Percentiles rank a stretch among this genome's conserved stretches.
Evolutionary conservation across 805 yeast genomes (phyloP).

Genomic region (Metschnikowia matae): DNA sequence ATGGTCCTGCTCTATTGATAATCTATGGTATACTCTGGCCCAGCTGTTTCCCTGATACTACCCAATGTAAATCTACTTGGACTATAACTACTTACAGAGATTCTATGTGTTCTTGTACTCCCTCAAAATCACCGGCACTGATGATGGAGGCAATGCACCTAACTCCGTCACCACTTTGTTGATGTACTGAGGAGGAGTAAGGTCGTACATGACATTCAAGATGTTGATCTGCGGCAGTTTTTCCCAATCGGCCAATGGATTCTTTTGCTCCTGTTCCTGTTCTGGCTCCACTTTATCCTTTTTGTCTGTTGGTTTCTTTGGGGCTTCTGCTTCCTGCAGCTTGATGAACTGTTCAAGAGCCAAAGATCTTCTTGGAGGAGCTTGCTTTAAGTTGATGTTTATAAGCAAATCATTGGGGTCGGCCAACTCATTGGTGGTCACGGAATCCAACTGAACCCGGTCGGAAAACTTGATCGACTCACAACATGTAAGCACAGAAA

Average conservation of each 20-base stretch:
- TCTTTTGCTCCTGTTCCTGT: constrained; percentile 37
- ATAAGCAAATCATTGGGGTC: constrained; percentile 69
- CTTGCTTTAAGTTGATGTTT: constrained; percentile 44
- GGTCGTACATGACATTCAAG: constrained; percentile 84
- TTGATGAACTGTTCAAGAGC: constrained; percentile 61
- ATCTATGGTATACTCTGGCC: no score
- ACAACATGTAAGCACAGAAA: constrained; percentile 94
- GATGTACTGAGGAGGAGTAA: constrained; percentile 90
- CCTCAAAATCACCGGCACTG: constrained; percentile 93
- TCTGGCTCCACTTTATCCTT: constrained; percentile 19
- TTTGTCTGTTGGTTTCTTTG: constrained; percentile 24
- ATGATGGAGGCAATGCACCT: constrained; percentile 96
- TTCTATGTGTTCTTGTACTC: constrained; percentile 63
- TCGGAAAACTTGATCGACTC: constrained; percentile 93
- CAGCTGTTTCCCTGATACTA: no score
- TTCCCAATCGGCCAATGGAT: constrained; percentile 57
- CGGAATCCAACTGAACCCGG: constrained; percentile 93
- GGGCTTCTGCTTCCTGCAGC: constrained; percentile 33
- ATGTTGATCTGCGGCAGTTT: constrained; percentile 60
- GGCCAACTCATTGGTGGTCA: constrained; percentile 86
- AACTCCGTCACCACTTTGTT: constrained; percentile 94
- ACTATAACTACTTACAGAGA: not conserved
- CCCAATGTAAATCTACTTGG: no score
- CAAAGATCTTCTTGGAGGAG: constrained; percentile 54
- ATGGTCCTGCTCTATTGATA: no score